These are phyloP conservation scores for apple (Malus domestica) DNA, from an alignment of 306 rosid species.

Conservation along the genomic window ASM211411v1 NC_041797.1:21078501-21079000, in stretches of 20 bases:
- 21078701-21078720: background rate
- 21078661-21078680: conserved; percentile 1
- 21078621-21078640: background rate
- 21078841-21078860: conserved; percentile 73
- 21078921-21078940: conserved; percentile 97
- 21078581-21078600: background rate
- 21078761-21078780: background rate
- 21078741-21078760: background rate
- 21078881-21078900: conserved; percentile 83
- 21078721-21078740: conserved; percentile 3
- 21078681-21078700: background rate
- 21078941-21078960: conserved; percentile 97
- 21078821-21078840: conserved; percentile 10
- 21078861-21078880: conserved; percentile 89
- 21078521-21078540: background rate
- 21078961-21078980: conserved; percentile 94
- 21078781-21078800: background rate
- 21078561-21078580: background rate
- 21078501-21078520: conserved; percentile 85
- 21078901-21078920: conserved; percentile 94
- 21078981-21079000: conserved; percentile 87
- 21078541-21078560: background rate
- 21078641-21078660: background rate
- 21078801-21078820: conserved; percentile 5
- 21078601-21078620: background rate